A percentile compares a stretch with the other conserved stretches of the same genome.
These are phyloP conservation scores for Rhododendron simsii DNA, from an alignment of 148 eudicot species.

Conservation along the genomic window DNA sequence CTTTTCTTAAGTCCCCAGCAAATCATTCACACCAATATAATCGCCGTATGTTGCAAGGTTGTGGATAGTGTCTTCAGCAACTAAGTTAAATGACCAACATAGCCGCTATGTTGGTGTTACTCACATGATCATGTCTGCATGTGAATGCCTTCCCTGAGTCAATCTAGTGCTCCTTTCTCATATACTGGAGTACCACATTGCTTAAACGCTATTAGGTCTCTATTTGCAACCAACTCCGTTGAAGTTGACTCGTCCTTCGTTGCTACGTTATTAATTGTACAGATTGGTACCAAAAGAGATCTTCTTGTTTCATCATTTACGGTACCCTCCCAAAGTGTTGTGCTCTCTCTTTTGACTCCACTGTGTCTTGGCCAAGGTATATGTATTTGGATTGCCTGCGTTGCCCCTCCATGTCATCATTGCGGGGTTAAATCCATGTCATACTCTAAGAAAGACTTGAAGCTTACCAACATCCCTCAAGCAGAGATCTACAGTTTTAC, in stretches of 20 bases:
- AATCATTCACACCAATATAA: neutral
- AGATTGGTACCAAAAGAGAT: neutral
- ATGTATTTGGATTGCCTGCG: neutral
- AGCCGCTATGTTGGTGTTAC: neutral
- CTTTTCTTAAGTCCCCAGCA: neutral
- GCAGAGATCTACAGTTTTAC: neutral
- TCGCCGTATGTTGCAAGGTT: neutral
- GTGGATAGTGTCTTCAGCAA: neutral
- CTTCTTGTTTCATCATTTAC: neutral
- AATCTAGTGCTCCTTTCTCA: neutral
- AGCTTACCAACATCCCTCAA: neutral
- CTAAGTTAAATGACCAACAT: neutral
- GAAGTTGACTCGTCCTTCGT: neutral
- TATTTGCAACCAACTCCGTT: neutral
- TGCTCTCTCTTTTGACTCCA: neutral
- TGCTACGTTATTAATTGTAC: neutral
- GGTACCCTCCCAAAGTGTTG: neutral
- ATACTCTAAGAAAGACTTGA: neutral
- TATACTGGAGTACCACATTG: neutral
- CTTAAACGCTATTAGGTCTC: neutral
- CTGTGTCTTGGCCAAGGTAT: neutral
- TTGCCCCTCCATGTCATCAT: neutral
- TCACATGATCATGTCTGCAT: neutral
- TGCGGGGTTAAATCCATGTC: neutral
- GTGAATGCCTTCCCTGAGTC: neutral